Evolutionary conservation across 2,329 filamentous ascomycete species (phyloP).

Genomic region (Hymenoscyphus fraxineus): DNA sequence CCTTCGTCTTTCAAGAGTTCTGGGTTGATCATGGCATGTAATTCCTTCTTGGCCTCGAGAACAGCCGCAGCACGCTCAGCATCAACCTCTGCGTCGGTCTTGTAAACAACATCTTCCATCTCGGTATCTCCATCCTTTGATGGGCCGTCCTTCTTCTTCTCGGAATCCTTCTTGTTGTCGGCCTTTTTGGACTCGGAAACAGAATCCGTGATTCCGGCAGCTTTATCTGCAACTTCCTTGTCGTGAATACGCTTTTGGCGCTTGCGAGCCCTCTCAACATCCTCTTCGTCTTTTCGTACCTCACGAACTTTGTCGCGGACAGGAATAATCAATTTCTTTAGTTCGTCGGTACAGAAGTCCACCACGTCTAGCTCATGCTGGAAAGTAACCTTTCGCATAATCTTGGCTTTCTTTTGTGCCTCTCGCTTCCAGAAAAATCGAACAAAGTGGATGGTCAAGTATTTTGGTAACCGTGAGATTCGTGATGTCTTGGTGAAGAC

Average conservation of each 20-base stretch:
- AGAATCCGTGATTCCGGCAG: slow-evolving; percentile 45
- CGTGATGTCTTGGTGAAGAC: slow-evolving; percentile 87
- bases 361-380: slow-evolving; percentile 88
- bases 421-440: slow-evolving; percentile 98
- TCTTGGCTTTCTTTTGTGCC: slow-evolving; percentile 97
- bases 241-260: slow-evolving; percentile 69
- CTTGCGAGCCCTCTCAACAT: slow-evolving; percentile 87
- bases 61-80: slow-evolving; percentile 76
- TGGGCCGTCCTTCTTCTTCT: slow-evolving; percentile 38
- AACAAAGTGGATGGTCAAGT: slow-evolving; percentile 94
- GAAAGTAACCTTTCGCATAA: slow-evolving; percentile 98
- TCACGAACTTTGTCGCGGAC: slow-evolving; percentile 96
- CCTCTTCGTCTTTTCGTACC: slow-evolving; percentile 89
- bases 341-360: slow-evolving; percentile 91
- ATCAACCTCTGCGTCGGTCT: slow-evolving; percentile 91
- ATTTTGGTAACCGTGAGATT: slow-evolving; percentile 87
- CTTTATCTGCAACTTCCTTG: slow-evolving; percentile 46
- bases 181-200: slow-evolving; percentile 40
- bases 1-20: slow-evolving; percentile 73
- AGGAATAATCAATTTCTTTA: slow-evolving; percentile 78
- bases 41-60: slow-evolving; percentile 79
- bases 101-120: slow-evolving; percentile 63
- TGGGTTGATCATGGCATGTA: slow-evolving; percentile 72
- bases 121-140: slow-evolving; percentile 64
- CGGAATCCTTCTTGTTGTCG: slow-evolving; percentile 46